Evolutionary conservation across 805 yeast genomes (phyloP), one percentile per base, ranked within the genome.

Genomic region (Sporopachydermia quercuum): DNA sequence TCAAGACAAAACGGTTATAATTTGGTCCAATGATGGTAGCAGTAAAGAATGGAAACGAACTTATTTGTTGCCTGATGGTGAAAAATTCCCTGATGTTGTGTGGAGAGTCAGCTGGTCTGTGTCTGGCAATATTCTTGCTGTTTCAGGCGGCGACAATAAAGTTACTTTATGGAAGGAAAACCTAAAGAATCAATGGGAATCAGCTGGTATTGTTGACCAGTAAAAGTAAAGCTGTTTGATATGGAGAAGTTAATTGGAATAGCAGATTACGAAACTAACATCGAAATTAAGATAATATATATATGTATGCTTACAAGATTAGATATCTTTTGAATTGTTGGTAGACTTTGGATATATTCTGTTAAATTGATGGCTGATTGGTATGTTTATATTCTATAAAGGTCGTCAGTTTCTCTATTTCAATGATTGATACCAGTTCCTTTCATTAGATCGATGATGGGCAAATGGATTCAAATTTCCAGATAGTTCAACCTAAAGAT

Each of bases 31-130:
- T 59, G 87, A 78, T 46, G 69, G 64, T 39, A 58, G 58, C 42
- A 70, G 68, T 17, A 75, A 73, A 3, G 67, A 68, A 47, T 91
- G 98, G 99, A 77, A 78, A 56, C 81, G 81, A 56, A 78, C 76
- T 53, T 23, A 23, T 23, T 63, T 72, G 34, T 68, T 91, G 53
- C 75, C 77, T 38, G 34, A 17, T 11, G 68, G 71, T 15, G 94
- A 84, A 34, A 78, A 76, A 56, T 91, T 91, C 70, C 91, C 96
- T 13, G 98, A 91, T 57, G 96, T 87, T 18, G 83, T 93, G 50
- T 91, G 98, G 98, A 78, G 96, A 58, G 94, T 94, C 38, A 78
- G 93, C 49, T 91, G 98, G 98, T 85, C 96, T 8, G 68, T 87
- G 49, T 80, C 94, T 37, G 99, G 99, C 40, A 91, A 91, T 57